A percentile compares a stretch with the other conserved stretches of the same genome.
Conservation (phyloP, 768 basidiomycete genomes). For the Podaxis sp. region DNA sequence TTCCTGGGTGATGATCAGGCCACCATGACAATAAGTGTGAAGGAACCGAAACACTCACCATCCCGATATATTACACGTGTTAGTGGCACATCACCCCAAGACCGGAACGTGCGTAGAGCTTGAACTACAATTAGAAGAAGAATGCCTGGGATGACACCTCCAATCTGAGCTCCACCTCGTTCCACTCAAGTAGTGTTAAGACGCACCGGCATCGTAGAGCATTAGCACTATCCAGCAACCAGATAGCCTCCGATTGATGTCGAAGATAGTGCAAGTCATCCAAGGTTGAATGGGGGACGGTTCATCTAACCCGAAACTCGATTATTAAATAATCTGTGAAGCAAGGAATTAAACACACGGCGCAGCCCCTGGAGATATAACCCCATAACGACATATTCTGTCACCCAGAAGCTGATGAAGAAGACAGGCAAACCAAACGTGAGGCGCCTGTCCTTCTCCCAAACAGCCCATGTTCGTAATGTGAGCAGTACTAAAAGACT, state of each 20-base stretch:
- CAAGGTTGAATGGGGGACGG: neutral
- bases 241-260: conserved; percentile 1
- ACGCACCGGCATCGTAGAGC: conserved; percentile 6
- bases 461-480: conserved; percentile 13
- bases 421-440: neutral
- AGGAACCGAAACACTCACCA: neutral
- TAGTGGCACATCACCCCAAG: conserved; percentile 6
- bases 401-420: neutral
- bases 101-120: neutral
- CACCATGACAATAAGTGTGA: neutral
- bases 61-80: conserved; percentile 7
- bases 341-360: neutral
- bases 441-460: conserved; percentile 10
- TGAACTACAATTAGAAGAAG: conserved; percentile 1
- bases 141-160: neutral
- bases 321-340: neutral
- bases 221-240: conserved; percentile 5
- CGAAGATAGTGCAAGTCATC: neutral
- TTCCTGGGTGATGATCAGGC: neutral
- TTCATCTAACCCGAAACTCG: neutral
- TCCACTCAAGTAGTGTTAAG: no score
- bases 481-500: conserved; percentile 8
- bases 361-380: neutral
- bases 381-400: neutral
- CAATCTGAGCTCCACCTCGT: neutral